These are phyloP conservation scores for Penicillium taxi DNA, from an alignment of 495 filamentous ascomycete species.

Conservation along the genomic window DNA sequence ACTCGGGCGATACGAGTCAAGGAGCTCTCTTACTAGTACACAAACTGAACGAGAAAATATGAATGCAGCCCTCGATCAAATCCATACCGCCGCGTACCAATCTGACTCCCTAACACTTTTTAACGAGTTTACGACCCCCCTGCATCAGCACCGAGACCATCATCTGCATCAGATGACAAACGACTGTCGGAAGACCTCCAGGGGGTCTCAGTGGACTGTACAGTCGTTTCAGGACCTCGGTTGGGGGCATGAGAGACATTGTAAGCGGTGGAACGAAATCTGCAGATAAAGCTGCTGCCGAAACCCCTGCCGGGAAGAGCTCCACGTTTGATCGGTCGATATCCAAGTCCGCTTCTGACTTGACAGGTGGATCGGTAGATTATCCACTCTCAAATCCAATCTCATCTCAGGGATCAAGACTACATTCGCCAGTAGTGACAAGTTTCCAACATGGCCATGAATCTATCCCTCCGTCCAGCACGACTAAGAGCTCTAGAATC, in stretches of 20 bases:
- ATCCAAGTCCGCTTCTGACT: conserved; percentile 19
- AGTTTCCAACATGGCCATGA: conserved; percentile 27
- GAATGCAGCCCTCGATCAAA: conserved; percentile 69
- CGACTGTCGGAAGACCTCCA: conserved; percentile 64
- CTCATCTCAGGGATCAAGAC: conserved; percentile 32
- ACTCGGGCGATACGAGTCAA: conserved; percentile 47
- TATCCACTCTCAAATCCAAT: conserved; percentile 21
- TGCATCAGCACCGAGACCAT: no score
- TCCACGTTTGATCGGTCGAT: conserved; percentile 23
- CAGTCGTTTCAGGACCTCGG: conserved; percentile 68
- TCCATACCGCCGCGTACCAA: conserved; percentile 74
- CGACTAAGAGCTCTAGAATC: conserved; percentile 44
- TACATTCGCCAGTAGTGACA: conserved; percentile 34
- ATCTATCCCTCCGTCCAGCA: conserved; percentile 27
- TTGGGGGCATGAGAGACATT: conserved; percentile 61
- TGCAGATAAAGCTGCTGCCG: conserved; percentile 27
- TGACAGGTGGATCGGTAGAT: conserved; percentile 15
- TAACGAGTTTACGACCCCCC: conserved; percentile 64
- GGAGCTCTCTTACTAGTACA: conserved; percentile 51
- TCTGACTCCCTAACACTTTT: conserved; percentile 77
- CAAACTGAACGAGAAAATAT: conserved; percentile 62
- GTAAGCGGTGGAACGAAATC: conserved; percentile 32
- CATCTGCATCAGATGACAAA: conserved; percentile 54
- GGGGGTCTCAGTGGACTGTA: conserved; percentile 82
- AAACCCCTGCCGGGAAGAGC: conserved; percentile 20